These are phyloP conservation scores for Myrmaecium sp. DNA, from an alignment of 2,329 filamentous ascomycete species.

Conservation along the genomic window DNA sequence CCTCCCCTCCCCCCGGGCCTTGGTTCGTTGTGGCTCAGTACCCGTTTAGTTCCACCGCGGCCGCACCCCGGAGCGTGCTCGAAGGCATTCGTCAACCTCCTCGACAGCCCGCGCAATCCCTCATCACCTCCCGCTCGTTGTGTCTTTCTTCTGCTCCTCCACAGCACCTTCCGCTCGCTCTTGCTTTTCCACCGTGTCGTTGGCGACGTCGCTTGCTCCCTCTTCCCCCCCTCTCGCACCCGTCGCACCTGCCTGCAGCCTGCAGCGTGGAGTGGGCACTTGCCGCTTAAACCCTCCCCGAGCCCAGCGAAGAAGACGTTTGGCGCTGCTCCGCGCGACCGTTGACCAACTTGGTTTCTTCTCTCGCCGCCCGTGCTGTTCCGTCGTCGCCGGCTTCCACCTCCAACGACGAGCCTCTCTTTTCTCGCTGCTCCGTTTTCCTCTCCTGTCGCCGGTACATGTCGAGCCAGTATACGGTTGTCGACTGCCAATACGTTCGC, in stretches of 20 bases:
- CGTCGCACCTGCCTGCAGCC: constrained; percentile 5
- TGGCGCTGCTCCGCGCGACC: constrained; percentile 6
- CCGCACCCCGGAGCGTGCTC: too few species aligned
- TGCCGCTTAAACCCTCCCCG: constrained; percentile 7
- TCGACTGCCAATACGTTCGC: constrained; percentile 18
- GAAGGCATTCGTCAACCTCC: too few species aligned
- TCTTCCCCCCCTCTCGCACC: background rate
- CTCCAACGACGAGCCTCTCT: constrained; percentile 9
- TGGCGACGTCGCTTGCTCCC: background rate
- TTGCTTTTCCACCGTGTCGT: constrained; percentile 3
- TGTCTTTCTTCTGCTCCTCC: too few species aligned
- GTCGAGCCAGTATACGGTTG: constrained; percentile 13
- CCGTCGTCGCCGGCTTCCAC: constrained; percentile 2
- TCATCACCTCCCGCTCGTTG: too few species aligned
- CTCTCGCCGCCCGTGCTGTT: constrained; percentile 5
- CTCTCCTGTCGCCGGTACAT: constrained; percentile 12
- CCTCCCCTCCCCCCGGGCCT: too few species aligned
- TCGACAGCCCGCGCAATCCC: too few species aligned
- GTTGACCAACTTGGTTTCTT: constrained; percentile 7
- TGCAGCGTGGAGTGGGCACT: too few species aligned
- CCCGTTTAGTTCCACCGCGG: too few species aligned
- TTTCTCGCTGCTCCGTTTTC: constrained; percentile 9
- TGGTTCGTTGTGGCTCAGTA: too few species aligned
- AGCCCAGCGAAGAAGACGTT: too few species aligned
- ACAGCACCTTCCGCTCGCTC: constrained; percentile 4